Percentiles rank a stretch among this genome's conserved stretches.
Evolutionary conservation across 108 stramenopile genomes (phyloP).

Genomic region (Pseudonitzschia multiseries): DNA sequence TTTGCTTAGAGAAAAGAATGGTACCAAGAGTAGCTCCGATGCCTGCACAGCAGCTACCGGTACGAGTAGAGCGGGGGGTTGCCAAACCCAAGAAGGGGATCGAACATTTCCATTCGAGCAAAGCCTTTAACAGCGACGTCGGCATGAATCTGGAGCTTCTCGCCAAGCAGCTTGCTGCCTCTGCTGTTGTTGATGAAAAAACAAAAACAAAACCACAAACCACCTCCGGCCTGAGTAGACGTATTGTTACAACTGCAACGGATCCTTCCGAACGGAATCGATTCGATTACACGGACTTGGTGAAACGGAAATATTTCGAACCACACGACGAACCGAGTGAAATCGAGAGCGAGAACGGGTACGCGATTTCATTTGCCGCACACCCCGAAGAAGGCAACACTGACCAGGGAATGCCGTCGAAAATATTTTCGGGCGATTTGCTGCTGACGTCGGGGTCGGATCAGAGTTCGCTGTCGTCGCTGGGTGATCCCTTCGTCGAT

Average conservation of each 20-base stretch:
- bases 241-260: too few species aligned
- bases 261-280: not conserved
- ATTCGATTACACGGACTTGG: slow-evolving; percentile 4
- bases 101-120: not conserved
- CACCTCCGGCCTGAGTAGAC: too few species aligned
- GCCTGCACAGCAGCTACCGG: slow-evolving; percentile 1
- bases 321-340: not conserved
- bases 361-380: not conserved
- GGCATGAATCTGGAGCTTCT: not conserved
- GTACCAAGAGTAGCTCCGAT: slow-evolving; percentile 1
- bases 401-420: not conserved
- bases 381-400: not conserved
- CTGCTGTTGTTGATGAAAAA: not conserved
- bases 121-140: not conserved
- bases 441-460: not conserved
- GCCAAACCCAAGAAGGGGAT: not conserved
- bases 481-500: not conserved
- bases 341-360: not conserved
- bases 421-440: not conserved
- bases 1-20: slow-evolving; percentile 2
- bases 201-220: not conserved
- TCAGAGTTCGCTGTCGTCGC: not conserved
- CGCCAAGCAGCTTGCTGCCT: not conserved
- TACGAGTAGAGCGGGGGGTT: not conserved
- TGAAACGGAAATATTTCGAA: slow-evolving; percentile 14